A percentile compares a stretch with the other conserved stretches of the same genome.
phyloP scores from a whole-genome alignment of 164 flowering plant genomes.

The Nymphaea colorata region DNA sequence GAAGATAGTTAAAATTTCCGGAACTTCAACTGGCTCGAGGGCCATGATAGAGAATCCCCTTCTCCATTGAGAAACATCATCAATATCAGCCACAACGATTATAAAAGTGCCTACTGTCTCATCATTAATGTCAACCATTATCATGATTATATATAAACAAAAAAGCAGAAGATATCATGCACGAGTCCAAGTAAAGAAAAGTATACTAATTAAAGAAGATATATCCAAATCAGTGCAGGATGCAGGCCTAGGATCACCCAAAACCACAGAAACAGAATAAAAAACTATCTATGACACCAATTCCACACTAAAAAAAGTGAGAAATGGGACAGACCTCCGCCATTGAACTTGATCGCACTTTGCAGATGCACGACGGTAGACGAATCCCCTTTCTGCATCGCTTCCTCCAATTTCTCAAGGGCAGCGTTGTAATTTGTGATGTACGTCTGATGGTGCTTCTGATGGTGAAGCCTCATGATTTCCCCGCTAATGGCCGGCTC shows the following conservation, averaged over 20 bases:
- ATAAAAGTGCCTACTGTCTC: no score
- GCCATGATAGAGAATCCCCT: no score
- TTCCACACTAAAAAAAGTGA: background rate
- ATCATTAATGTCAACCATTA: no score
- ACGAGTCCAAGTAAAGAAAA: no score
- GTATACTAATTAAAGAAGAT: no score
- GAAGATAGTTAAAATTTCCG: no score
- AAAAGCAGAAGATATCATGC: no score
- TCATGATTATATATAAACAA: no score
- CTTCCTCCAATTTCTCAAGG: constrained; percentile 69
- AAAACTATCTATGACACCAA: background rate
- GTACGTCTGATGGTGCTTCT: constrained; percentile 92
- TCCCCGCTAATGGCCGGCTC: constrained; percentile 92
- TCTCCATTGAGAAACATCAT: no score
- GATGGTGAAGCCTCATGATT: constrained; percentile 92
- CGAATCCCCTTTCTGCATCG: constrained; percentile 53
- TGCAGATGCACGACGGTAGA: constrained; percentile 59
- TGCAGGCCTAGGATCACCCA: background rate
- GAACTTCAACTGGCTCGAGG: no score
- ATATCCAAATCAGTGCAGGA: background rate
- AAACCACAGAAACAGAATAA: no score
- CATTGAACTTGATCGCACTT: constrained; percentile 91
- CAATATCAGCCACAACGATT: no score
- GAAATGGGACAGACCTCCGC: constrained; percentile 56
- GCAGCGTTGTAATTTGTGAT: constrained; percentile 82